Evolutionary conservation across 2,329 filamentous ascomycete species (phyloP), one percentile per base, ranked within the genome.

Genomic region (Drechslerella coelobrocha): DNA sequence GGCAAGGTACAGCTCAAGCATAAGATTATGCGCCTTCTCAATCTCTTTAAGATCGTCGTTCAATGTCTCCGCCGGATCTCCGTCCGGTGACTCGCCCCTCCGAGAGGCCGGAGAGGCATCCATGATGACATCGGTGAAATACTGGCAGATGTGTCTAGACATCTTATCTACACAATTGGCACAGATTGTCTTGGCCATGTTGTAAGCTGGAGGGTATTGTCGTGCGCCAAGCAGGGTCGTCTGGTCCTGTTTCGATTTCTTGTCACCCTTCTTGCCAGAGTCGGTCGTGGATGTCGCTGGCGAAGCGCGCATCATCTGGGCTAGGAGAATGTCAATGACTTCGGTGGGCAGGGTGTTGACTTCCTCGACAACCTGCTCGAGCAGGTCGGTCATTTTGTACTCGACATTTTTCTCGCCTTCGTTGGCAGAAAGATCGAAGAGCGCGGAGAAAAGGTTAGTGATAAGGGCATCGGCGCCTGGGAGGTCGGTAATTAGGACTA

Each of bases 61-160:
- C 3, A 90, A 89, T 0, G 88, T 89, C 27, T 81, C 79, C 12
- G 82, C 80, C 8, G 75, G 77, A n/a, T 81, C 79, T 27, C 81
- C 81, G 6, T 80, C 81, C 8, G 73, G 68, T 53, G 61, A 57
- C 31, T 74, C 73, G 41, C 72, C 72, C 29, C 59, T 65, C 21
- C 73, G 60, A 21, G 73, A 72, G 34, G 74, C 73, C 14, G 82
- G 85, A 37, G 88, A 92, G 2, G 92, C 90, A 77, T 97, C 92
- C 72, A 97, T 87, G 65, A 99, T 95, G 55, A 97, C 92, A 62
- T 96, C 92, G 79, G 92, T 96, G 78, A 99, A 99, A 78, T 97
- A 99, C 77, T 96, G 92, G 74, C 91, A 93, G 61, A 97, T 89
- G 74, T 95, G 91, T 72, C 92, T 89, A 0, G 91, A 89, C 93